A percentile compares a stretch with the other conserved stretches of the same genome.
These are phyloP conservation scores for Ascochyta rabiei DNA, from an alignment of 2,329 filamentous ascomycete species.

Conservation along the genomic window DNA sequence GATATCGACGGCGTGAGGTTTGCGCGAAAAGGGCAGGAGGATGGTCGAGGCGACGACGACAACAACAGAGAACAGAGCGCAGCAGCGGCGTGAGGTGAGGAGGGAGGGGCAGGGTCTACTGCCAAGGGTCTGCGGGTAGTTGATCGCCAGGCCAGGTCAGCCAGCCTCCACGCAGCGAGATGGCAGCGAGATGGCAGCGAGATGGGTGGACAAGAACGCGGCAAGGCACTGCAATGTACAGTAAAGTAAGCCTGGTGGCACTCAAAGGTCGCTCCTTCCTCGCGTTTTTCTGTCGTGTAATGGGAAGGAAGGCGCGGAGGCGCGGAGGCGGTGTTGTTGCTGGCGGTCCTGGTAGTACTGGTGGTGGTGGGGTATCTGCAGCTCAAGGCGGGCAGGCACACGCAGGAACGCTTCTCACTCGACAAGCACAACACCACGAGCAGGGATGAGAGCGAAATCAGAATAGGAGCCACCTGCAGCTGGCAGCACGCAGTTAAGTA, in stretches of 20 bases:
- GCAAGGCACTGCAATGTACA: constrained; percentile 14
- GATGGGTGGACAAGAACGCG: constrained; percentile 8
- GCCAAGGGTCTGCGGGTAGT: constrained; percentile 16
- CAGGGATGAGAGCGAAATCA: constrained; percentile 14
- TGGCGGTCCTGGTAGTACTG: constrained; percentile 7
- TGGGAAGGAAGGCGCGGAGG: constrained; percentile 16
- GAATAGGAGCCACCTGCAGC: constrained; percentile 8
- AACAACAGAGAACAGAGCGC: constrained; percentile 6
- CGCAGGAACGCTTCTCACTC: constrained; percentile 17
- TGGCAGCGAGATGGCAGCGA: constrained; percentile 1
- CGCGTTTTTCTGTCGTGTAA: constrained; percentile 21
- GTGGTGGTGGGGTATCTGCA: constrained; percentile 26
- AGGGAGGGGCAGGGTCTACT: constrained; percentile 23
- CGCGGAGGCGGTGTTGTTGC: constrained; percentile 8
- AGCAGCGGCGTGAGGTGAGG: constrained; percentile 6
- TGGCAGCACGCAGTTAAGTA: constrained; percentile 14
- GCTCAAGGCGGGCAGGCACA: constrained; percentile 12
- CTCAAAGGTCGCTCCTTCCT: constrained; percentile 8
- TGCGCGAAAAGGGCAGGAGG: background rate
- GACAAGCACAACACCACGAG: constrained; percentile 14
- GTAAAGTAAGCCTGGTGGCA: constrained; percentile 4
- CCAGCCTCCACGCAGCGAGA: background rate
- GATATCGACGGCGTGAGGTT: constrained; percentile 8
- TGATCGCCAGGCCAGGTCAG: constrained; percentile 28
- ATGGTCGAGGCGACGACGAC: constrained; percentile 5